Evolutionary conservation across 2,329 filamentous ascomycete species (phyloP).

Genomic region (Dothidotthia symphoricarpi): DNA sequence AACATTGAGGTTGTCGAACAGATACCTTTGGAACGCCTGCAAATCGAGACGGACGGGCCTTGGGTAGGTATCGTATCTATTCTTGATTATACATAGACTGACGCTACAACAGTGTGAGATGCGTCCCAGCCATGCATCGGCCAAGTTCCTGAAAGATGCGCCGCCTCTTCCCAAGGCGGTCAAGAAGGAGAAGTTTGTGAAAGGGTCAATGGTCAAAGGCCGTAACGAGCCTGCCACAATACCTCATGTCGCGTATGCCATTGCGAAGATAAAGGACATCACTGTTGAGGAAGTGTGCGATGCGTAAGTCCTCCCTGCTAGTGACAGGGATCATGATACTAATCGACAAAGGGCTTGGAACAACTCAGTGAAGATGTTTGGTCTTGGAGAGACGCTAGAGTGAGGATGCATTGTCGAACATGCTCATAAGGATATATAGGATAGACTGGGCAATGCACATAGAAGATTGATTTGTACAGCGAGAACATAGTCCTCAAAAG

Average conservation of each 20-base stretch:
- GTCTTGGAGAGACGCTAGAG: conserved; percentile 31
- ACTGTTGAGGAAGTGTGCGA: conserved; percentile 80
- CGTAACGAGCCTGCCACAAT: conserved; percentile 92
- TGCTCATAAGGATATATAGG: conserved; percentile 2
- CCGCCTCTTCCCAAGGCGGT: conserved; percentile 75
- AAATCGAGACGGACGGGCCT: conserved; percentile 95
- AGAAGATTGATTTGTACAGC: conserved; percentile 22
- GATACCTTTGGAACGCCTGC: conserved; percentile 74
- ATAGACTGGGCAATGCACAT: conserved; percentile 1
- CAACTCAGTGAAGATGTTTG: conserved; percentile 44
- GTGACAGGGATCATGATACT: conserved; percentile 3
- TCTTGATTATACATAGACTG: neutral
- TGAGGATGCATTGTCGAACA: neutral
- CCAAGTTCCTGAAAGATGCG: conserved; percentile 67
- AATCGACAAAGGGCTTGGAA: conserved; percentile 32
- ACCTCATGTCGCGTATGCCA: conserved; percentile 78
- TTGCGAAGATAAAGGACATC: conserved; percentile 82
- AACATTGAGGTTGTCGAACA: conserved; percentile 82
- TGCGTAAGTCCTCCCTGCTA: conserved; percentile 51
- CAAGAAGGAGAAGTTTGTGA: conserved; percentile 94
- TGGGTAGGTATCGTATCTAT: conserved; percentile 54
- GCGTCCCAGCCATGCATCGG: conserved; percentile 80
- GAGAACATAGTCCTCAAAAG: conserved; percentile 15
- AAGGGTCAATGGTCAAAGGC: conserved; percentile 88
- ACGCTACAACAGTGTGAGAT: conserved; percentile 70